Conservation (phyloP, 2,329 filamentous ascomycete genomes). For the Setomelanomma holmii region DNA sequence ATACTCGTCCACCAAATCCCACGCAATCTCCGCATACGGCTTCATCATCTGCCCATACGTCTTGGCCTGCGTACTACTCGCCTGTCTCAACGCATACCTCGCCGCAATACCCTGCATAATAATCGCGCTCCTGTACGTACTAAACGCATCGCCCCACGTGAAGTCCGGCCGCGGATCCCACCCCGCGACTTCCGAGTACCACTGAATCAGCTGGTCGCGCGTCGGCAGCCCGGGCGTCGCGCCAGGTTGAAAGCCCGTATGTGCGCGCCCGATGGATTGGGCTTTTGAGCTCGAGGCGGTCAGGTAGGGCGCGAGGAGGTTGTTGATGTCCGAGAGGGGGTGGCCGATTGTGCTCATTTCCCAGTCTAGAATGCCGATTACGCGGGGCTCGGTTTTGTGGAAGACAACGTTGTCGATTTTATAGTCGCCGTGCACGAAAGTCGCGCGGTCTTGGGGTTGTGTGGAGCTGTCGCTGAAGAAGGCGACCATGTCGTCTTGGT, state of each 20-base stretch:
- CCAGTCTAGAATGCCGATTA: slow-evolving; percentile 90
- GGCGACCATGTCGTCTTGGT: slow-evolving; percentile 78
- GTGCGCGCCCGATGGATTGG: slow-evolving; percentile 49
- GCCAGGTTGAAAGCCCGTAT: slow-evolving; percentile 66
- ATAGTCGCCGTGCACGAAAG: slow-evolving; percentile 92
- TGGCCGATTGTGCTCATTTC: slow-evolving; percentile 99
- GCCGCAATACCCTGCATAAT: slow-evolving; percentile 93
- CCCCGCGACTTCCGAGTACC: slow-evolving; percentile 73
- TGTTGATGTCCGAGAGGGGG: slow-evolving; percentile 87
- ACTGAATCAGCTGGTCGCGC: slow-evolving; percentile 64
- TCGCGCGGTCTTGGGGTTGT: slow-evolving; percentile 79
- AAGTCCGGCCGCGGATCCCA: slow-evolving; percentile 72
- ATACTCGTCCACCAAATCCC: slow-evolving; percentile 70
- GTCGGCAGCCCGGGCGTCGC: slow-evolving; percentile 71
- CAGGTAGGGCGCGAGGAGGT: slow-evolving; percentile 65
- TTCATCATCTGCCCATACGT: slow-evolving; percentile 73
- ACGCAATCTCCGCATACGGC: slow-evolving; percentile 79
- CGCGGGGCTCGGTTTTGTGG: slow-evolving; percentile 83
- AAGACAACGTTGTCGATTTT: slow-evolving; percentile 77
- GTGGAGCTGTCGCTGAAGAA: slow-evolving; percentile 75
- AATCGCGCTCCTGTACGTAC: slow-evolving; percentile 64
- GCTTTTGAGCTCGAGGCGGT: slow-evolving; percentile 50
- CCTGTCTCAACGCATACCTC: slow-evolving; percentile 82
- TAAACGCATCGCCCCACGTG: slow-evolving; percentile 70
- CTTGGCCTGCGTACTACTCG: slow-evolving; percentile 82